These are phyloP conservation scores for Lignosus rhinocerotis DNA, from an alignment of 1,284 basidiomycete genomes.

Conservation along the genomic window DNA sequence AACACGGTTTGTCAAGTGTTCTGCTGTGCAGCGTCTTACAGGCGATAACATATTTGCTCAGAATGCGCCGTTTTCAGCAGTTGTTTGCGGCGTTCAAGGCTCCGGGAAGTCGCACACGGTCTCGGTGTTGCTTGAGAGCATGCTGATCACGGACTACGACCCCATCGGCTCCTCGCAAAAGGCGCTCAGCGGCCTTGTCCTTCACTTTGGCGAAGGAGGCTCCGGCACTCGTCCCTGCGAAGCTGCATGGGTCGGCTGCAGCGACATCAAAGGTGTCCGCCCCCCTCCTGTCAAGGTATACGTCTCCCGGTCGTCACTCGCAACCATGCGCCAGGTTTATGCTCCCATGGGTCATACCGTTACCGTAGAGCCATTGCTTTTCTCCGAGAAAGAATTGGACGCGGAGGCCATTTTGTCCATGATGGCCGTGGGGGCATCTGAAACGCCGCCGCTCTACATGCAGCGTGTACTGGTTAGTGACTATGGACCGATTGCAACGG, in stretches of 20 bases:
- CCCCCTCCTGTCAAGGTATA: conserved; percentile 57
- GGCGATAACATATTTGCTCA: conserved; percentile 6
- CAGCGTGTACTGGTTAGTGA: conserved; percentile 56
- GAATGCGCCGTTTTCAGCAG: conserved; percentile 39
- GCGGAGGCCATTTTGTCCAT: conserved; percentile 65
- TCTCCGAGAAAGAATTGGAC: conserved; percentile 65
- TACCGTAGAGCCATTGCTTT: conserved; percentile 53
- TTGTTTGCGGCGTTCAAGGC: conserved; percentile 43
- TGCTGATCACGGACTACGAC: conserved; percentile 54
- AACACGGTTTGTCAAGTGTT: conserved; percentile 31
- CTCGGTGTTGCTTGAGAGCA: conserved; percentile 62
- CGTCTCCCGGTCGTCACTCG: conserved; percentile 62
- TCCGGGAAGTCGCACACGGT: conserved; percentile 74
- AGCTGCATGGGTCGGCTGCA: conserved; percentile 58
- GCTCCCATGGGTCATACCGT: conserved; percentile 48
- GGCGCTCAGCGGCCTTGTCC: conserved; percentile 60
- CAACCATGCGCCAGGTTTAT: conserved; percentile 60
- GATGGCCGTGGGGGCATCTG: conserved; percentile 65
- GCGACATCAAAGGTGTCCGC: conserved; percentile 37
- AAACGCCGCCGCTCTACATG: conserved; percentile 64
- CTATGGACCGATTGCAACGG: neutral
- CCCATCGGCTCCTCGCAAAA: conserved; percentile 52
- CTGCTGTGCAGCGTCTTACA: neutral
- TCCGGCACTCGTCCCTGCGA: conserved; percentile 57
- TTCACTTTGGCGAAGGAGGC: conserved; percentile 71